Conservation (phyloP, 2,329 filamentous ascomycete species). For the Pseudocercospora macadamiae region DNA sequence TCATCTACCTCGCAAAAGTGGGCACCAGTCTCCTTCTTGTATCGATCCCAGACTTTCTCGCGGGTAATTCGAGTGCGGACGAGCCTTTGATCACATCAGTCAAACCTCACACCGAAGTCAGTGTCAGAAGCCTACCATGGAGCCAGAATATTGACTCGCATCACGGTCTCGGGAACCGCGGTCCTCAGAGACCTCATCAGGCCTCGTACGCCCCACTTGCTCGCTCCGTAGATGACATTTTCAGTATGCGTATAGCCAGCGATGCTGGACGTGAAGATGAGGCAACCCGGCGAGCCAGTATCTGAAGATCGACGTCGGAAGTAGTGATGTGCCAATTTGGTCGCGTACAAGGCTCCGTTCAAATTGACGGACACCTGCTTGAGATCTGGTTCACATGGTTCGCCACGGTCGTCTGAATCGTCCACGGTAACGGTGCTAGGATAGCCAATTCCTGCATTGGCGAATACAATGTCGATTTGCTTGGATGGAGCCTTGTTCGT, state of each 20-base stretch:
- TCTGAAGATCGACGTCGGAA: neutral
- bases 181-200: neutral
- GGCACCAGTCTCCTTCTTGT: neutral
- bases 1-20: slow-evolving; percentile 3
- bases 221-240: neutral
- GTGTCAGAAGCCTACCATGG: neutral
- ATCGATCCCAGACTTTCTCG: neutral
- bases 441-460: slow-evolving; percentile 3
- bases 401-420: slow-evolving; percentile 10
- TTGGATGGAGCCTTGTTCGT: slow-evolving; percentile 24
- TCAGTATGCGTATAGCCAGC: neutral
- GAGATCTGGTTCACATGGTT: slow-evolving; percentile 1
- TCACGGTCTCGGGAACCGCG: neutral
- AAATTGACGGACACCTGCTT: neutral
- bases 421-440: neutral
- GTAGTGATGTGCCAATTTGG: slow-evolving; percentile 6
- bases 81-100: too few relatives aligned
- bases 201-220: slow-evolving; percentile 4
- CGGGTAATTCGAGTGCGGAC: neutral
- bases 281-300: neutral
- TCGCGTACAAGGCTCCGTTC: slow-evolving; percentile 1
- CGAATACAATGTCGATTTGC: slow-evolving; percentile 34
- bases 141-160: slow-evolving; percentile 1
- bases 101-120: too few relatives aligned
- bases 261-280: slow-evolving; percentile 8